phyloP scores from a whole-genome alignment of 2,329 filamentous ascomycete species.

The Fusarium cyanostomum region DNA sequence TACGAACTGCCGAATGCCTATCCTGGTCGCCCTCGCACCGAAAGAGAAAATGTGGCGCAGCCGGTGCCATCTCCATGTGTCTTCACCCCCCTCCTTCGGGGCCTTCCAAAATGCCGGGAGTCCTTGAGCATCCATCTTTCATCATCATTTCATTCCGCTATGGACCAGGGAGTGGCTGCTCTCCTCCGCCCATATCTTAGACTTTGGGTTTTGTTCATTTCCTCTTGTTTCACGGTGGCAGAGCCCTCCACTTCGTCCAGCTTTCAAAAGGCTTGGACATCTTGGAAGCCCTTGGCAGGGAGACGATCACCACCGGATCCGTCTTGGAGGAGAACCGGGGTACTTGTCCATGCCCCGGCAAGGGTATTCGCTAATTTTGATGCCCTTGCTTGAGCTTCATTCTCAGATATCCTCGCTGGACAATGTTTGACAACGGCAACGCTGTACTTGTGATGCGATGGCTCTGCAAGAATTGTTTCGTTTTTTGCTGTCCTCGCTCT shows the following conservation, averaged over 20 bases:
- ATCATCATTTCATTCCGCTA: background rate
- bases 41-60: conserved; percentile 22
- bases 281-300: conserved; percentile 4
- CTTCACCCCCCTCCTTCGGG: conserved; percentile 30
- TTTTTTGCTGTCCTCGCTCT: background rate
- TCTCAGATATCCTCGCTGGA: no score
- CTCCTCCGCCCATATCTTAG: background rate
- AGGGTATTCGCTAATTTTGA: conserved; percentile 17
- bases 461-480: background rate
- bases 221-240: background rate
- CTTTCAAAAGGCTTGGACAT: conserved; percentile 16
- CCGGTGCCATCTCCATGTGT: no score
- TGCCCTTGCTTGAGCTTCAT: conserved; percentile 6
- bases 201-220: conserved; percentile 19
- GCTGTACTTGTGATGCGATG: background rate
- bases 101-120: conserved; percentile 19
- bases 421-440: background rate
- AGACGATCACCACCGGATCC: conserved; percentile 21
- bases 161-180: background rate
- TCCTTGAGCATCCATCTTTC: background rate
- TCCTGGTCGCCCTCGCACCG: conserved; percentile 4
- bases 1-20: conserved; percentile 29
- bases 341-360: conserved; percentile 31
- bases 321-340: conserved; percentile 13
- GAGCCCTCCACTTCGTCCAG: background rate